Conservation (phyloP, 2,329 filamentous ascomycete genomes). For the Xenosphaeropsis pyriputrescens region DNA sequence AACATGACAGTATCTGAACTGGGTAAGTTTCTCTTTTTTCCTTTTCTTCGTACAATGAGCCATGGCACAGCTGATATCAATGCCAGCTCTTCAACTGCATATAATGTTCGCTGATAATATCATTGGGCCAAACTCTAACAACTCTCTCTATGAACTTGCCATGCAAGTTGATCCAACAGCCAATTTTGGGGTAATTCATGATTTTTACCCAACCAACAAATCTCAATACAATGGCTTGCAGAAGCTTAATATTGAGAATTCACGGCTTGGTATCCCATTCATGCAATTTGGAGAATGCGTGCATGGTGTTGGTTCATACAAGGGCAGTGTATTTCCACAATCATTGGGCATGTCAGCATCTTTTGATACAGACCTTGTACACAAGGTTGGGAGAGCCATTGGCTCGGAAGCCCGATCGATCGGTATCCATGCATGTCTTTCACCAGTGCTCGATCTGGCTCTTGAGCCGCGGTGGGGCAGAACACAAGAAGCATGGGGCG, state of each 20-base stretch:
- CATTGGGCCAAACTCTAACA: constrained; percentile 21
- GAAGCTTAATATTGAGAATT: constrained; percentile 20
- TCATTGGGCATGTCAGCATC: constrained; percentile 24
- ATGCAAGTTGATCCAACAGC: not conserved
- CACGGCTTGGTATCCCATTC: constrained; percentile 23
- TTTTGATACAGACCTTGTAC: constrained; percentile 25
- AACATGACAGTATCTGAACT: too few species aligned
- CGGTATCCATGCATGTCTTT: constrained; percentile 27
- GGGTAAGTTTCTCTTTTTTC: too few species aligned
- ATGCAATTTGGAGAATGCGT: constrained; percentile 28
- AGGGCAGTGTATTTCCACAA: constrained; percentile 29
- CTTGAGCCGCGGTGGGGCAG: constrained; percentile 28
- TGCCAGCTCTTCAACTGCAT: constrained; percentile 24
- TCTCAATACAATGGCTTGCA: constrained; percentile 26
- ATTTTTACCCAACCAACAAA: constrained; percentile 24
- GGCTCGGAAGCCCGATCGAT: constrained; percentile 26
- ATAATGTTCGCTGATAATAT: constrained; percentile 28
- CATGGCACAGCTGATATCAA: not conserved
- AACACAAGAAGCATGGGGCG: constrained; percentile 27
- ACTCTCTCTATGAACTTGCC: constrained; percentile 21
- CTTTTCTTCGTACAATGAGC: too few species aligned
- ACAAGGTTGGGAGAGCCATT: constrained; percentile 25
- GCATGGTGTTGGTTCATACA: constrained; percentile 27
- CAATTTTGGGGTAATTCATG: constrained; percentile 11
- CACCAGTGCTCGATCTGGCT: constrained; percentile 27